phyloP scores from a whole-genome alignment of 139 green algal genomes.

The Ettlia oleoabundans region DNA sequence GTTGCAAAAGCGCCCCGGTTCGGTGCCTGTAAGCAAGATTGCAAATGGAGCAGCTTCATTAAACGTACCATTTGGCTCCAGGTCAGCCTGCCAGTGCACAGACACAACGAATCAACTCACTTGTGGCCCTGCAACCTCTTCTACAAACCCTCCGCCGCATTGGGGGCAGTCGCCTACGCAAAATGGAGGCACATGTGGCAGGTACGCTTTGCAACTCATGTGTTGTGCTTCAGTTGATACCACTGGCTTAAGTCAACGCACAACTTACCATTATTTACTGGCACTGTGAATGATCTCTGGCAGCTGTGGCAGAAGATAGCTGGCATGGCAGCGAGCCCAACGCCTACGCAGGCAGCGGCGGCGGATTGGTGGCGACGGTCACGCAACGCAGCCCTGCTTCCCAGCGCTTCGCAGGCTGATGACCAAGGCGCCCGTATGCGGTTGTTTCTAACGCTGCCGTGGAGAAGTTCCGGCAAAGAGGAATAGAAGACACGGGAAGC shows the following conservation, averaged over 20 bases:
- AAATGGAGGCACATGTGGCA: too few species aligned
- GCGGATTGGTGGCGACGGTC: neutral
- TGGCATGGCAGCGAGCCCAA: slow-evolving; percentile 16
- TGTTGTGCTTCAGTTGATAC: too few species aligned
- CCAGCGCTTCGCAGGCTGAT: too few species aligned
- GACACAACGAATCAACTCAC: neutral
- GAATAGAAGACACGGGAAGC: too few species aligned
- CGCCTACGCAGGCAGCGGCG: neutral
- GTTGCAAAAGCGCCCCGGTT: neutral
- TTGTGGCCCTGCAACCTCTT: neutral
- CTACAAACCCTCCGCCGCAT: slow-evolving; percentile 35
- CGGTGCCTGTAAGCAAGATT: neutral
- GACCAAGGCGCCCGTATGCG: too few species aligned
- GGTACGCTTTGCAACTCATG: too few species aligned
- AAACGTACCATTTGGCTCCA: too few species aligned
- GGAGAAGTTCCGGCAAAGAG: too few species aligned
- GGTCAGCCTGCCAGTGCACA: too few species aligned
- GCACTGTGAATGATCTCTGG: neutral
- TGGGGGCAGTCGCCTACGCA: slow-evolving; percentile 18
- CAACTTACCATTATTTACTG: neutral
- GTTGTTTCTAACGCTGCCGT: too few species aligned
- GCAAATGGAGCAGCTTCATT: neutral
- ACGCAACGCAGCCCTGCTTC: neutral
- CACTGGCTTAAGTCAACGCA: too few species aligned
- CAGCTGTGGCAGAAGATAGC: slow-evolving; percentile 31